Evolutionary conservation across 306 rosid genomes (phyloP), one percentile per base, ranked within the genome.

Genomic region (Vigna mungo): DNA sequence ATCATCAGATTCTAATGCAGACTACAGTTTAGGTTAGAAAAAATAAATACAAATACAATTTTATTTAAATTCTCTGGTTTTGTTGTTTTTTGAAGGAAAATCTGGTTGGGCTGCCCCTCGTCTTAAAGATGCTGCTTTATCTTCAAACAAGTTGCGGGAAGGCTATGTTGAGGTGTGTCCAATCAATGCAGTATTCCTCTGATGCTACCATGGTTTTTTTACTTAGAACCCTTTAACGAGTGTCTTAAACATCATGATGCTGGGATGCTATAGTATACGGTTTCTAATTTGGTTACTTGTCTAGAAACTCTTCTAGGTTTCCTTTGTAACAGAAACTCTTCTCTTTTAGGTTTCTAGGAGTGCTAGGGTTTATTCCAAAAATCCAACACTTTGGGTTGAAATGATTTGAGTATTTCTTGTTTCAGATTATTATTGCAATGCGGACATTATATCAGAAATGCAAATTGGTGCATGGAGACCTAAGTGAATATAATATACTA

Each of bases 41-140:
- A 61, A 68, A 74, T 43, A 71, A 72, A 23, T 43, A 14, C 15
- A 48, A 51, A 21, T 67, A 44, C 20, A 51, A 27, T 12, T 68
- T 25, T 49, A 51, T 48, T 80, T 47, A 82, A 72, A 20, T 67
- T 71, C 71, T 9, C 46, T 76, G 41, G 43, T 59, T 68, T 52
- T 6, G 52, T 72, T 79, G 82, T 72, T 18, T 68, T 79, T 80
- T 55, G 12, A 85, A 94, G 97, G 98, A 80, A 94, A 84, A 77
- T 71, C 84, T 14, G 96, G 96, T 77, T 90, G 96, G 96, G 96
- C 97, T 13, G 98, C 98, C 3, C 98, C 97, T 60, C 95, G 93
- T 79, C 51, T 94, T 55, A 92, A 90, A 84, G 97, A 94, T 77
- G 96, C 96, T 59, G 87, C 86, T 65, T 88, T 90, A 78, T 94